phyloP scores from a whole-genome alignment of 2,329 filamentous ascomycete species.

The Escovopsis sp. region DNA sequence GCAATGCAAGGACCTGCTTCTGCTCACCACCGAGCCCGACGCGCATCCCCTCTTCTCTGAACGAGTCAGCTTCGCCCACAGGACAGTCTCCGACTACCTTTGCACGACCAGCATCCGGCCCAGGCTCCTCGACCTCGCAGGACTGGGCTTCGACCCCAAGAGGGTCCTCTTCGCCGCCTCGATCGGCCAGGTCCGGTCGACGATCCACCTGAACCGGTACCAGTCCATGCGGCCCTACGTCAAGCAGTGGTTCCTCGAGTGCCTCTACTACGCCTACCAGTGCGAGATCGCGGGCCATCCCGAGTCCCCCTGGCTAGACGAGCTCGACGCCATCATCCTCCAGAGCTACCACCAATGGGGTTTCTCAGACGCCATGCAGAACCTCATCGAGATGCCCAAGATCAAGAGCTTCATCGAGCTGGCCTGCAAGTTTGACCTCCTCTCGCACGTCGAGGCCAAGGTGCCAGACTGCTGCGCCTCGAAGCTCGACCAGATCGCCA shows the following conservation, averaged over 20 bases:
- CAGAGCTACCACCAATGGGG: not conserved
- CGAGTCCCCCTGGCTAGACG: conserved; percentile 1
- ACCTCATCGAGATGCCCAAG: not conserved
- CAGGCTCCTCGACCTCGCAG: not conserved
- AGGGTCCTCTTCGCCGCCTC: conserved; percentile 1
- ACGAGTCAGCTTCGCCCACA: conserved; percentile 2
- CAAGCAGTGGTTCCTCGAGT: conserved; percentile 1
- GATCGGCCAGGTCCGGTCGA: conserved; percentile 1
- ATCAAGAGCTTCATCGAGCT: conserved; percentile 1
- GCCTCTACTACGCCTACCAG: conserved; percentile 2
- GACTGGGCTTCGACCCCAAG: not conserved
- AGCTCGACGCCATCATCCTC: conserved; percentile 1
- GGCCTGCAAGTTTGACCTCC: conserved; percentile 1
- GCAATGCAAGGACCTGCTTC: conserved; percentile 1
- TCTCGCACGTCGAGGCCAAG: not conserved
- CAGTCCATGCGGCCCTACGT: conserved; percentile 1
- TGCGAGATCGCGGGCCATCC: not conserved
- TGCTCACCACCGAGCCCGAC: not conserved
- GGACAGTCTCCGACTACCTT: conserved; percentile 2
- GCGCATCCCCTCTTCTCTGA: conserved; percentile 1
- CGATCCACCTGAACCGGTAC: conserved; percentile 1
- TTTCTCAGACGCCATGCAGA: conserved; percentile 1
- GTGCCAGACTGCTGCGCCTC: not conserved
- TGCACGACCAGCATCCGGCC: not conserved
- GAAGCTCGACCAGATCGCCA: not conserved